Evolutionary conservation across 2,329 filamentous ascomycete genomes (phyloP), one percentile per base, ranked within the genome.

Genomic region (Lachnum nothofagi): DNA sequence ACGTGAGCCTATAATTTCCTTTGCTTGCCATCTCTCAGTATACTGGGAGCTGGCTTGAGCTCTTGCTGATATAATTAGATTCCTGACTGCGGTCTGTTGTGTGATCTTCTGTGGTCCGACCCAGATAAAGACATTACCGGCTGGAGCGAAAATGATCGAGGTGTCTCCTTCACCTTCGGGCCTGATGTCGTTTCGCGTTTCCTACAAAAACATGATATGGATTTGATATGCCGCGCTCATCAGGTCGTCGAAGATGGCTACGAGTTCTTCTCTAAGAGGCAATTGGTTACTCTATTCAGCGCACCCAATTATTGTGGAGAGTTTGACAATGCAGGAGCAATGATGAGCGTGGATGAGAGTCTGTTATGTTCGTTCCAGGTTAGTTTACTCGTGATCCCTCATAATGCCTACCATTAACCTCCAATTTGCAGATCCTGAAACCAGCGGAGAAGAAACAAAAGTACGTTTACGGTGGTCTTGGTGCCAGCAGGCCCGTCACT

Each of bases 381-480:
- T 50, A 53, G 63, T 57, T 31, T n/a, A 24, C 19, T n/a, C 33
- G 35, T 38, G 14, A 24, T 31, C 20, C 27, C 17, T 16, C 46
- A 42, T 14, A 42, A 16, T 17, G 14, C 17, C 22, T 24, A 34
- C 27, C 29, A 38, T 49, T 33, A 9, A 44, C 29, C 42, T 31
- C 48, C 65, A 54, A 67, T 49, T 50, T 29, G 39, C 29, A 95
- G 89, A 97, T 98, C 69, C 80, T 98, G 77, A 98, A 97, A 79
- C 93, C 93, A 67, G 93, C 93, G 72, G 93, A 98, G 82, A 98
- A 98, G 85, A 98, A 98, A 85, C 91, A 96, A 88, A 97, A 97
- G 91, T 97, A 95, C 79, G 91, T 94, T 69, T 80, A 83, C 75
- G 78, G 77, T 75, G 78, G 79, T 75, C 78, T 85, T 72, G 83